Base-by-base conservation (phyloP, 164 flowering plant genomes). In the Piper betle region DNA sequence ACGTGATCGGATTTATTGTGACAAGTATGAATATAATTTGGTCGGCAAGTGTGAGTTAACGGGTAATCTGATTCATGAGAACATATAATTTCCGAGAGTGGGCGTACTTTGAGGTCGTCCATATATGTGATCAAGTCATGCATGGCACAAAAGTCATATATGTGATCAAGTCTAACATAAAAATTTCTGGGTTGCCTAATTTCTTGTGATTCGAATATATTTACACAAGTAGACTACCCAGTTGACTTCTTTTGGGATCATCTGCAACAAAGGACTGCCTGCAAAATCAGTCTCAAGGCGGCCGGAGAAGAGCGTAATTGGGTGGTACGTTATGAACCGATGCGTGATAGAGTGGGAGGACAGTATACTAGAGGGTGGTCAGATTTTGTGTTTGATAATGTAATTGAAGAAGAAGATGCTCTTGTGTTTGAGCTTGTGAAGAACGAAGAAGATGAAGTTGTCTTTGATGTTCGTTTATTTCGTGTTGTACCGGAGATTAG, bases 371-470 rank as follows among this genome's bases (percentile, higher is more conserved):
- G 53, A 56, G 68, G 56, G 58, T 52, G 16, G 63, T 20, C 66
- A 52, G 54, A 55, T 53, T 38, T 54, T 39, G 57, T 37, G 2
- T 17, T 52, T 9, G 55, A 50, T 33, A 42, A 37, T 58, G 48
- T 39, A 40, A 20, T 60, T 52, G 62, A 60, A 40, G 62, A 60
- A 41, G 62, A 48, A 12, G 62, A 60, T 60, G 62, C 52, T n/a
- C 18, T 52, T 33, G 52, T 60, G 19, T 60, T 60, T 10, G 62
- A 60, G 62, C 12, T 60, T 40, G 50, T 60, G 13, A 40, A 42
- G 25, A n/a, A n/a, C n/a, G n/a, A 33, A n/a, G 52, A 25, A 17
- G 46, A 39, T 20, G 39, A 17, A 33, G 12, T 7, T 43, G 43
- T 61, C 3, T 50, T 67, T 33, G 16, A 62, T 62, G 70, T 62